A percentile compares a stretch with the other conserved stretches of the same genome.
These are phyloP conservation scores for Marvania coccoides DNA, from an alignment of 139 green algal species.

Conservation along the genomic window DNA sequence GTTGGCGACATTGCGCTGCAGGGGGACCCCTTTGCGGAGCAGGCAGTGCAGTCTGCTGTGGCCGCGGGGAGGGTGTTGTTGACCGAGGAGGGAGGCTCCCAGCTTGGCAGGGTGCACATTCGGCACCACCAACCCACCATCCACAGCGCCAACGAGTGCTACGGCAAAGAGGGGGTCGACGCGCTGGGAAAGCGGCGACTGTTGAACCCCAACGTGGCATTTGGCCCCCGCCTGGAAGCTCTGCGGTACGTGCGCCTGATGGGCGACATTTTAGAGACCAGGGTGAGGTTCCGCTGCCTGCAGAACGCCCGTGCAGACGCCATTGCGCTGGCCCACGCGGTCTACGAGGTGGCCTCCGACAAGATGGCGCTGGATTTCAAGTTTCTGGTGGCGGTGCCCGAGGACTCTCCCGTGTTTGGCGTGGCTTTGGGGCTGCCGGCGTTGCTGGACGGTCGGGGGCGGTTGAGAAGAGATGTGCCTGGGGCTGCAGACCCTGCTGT, in stretches of 20 bases:
- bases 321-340: neutral
- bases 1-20: neutral
- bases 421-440: neutral
- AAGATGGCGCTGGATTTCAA: neutral
- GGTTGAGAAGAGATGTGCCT: neutral
- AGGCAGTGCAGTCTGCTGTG: neutral
- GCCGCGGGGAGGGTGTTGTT: neutral
- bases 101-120: constrained; percentile 6
- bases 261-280: neutral
- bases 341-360: neutral
- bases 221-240: neutral
- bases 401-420: neutral
- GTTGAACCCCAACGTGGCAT: neutral
- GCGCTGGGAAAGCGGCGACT: neutral
- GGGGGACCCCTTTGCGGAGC: neutral
- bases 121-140: neutral
- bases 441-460: neutral
- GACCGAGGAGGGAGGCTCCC: neutral
- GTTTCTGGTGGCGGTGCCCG: neutral
- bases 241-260: neutral
- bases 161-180: neutral
- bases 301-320: neutral
- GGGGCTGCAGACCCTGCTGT: neutral
- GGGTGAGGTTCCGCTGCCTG: neutral
- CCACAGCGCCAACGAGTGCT: neutral